A percentile compares a stretch with the other conserved stretches of the same genome.
phyloP scores from a whole-genome alignment of 257 asterid species.

The Handroanthus guayacan region DNA sequence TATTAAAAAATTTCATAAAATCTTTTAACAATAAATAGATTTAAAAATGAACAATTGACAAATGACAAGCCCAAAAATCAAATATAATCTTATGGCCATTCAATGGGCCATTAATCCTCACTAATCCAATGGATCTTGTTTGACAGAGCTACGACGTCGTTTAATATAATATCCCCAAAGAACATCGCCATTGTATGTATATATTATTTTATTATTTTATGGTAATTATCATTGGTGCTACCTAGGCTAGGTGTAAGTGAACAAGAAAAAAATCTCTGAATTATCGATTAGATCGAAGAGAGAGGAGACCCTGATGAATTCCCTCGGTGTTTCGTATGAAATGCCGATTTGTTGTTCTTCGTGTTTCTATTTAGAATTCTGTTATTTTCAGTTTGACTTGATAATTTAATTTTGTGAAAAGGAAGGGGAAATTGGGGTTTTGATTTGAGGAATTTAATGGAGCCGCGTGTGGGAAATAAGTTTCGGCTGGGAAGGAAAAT shows the following conservation, averaged over 20 bases:
- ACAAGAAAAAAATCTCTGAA: conserved; percentile 23
- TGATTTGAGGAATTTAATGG: conserved; percentile 51
- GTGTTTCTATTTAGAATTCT: conserved; percentile 31
- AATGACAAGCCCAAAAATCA: background rate
- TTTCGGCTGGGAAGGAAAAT: conserved; percentile 70
- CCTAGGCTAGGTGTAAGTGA: conserved; percentile 21
- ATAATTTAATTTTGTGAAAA: conserved; percentile 20
- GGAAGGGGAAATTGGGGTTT: conserved; percentile 18
- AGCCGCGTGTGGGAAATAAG: conserved; percentile 74
- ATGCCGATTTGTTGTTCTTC: conserved; percentile 37
- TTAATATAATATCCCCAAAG: too few relatives aligned
- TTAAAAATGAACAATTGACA: background rate
- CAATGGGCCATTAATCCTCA: too few relatives aligned
- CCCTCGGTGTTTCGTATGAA: conserved; percentile 30
- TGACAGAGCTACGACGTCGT: too few relatives aligned
- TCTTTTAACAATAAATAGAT: too few relatives aligned
- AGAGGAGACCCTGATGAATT: conserved; percentile 38
- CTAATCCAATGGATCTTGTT: too few relatives aligned
- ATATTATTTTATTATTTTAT: background rate
- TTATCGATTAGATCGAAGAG: conserved; percentile 46
- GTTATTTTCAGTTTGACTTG: conserved; percentile 31
- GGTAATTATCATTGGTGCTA: conserved; percentile 2
- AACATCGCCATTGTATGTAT: too few relatives aligned
- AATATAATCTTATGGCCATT: too few relatives aligned
- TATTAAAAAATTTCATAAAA: background rate